Conservation (phyloP, 78 protist species). For the slime mould (Dictyostelium discoideum) region DNA sequence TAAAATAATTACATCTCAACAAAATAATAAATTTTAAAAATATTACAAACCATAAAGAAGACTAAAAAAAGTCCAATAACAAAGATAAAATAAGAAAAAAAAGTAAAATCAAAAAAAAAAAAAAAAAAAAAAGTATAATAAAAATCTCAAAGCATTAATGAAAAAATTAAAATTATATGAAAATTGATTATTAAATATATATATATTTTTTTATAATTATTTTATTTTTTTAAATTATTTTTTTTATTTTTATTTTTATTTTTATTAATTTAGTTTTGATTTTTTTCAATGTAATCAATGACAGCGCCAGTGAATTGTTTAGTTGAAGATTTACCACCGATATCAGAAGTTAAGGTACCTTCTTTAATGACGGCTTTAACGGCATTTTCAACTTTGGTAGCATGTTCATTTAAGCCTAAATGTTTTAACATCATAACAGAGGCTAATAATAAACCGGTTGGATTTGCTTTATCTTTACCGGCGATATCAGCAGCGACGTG, state of each 20-base stretch:
- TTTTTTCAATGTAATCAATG: constrained; percentile 42
- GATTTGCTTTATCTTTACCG: constrained; percentile 91
- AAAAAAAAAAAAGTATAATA: too few relatives aligned
- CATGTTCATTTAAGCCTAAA: constrained; percentile 66
- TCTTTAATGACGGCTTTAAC: constrained; percentile 45
- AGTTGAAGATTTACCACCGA: constrained; percentile 82
- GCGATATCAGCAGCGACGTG: constrained; percentile 89
- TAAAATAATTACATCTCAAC: too few relatives aligned
- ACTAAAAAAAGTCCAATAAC: too few relatives aligned
- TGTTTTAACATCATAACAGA: constrained; percentile 88
- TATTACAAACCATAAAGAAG: too few relatives aligned
- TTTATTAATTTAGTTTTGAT: neutral
- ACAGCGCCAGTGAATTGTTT: constrained; percentile 78
- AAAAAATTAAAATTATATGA: too few relatives aligned
- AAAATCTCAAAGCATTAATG: too few relatives aligned
- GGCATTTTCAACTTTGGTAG: constrained; percentile 78
- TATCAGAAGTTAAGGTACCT: constrained; percentile 66
- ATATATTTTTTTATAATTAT: too few relatives aligned
- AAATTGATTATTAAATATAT: too few relatives aligned
- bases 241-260: neutral
- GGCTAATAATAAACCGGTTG: constrained; percentile 87
- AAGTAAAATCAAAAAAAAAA: neutral
- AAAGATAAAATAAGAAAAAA: too few relatives aligned
- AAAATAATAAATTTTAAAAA: too few relatives aligned
- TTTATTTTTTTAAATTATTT: neutral